Percentiles rank a stretch among this genome's conserved stretches.
Evolutionary conservation across 2,329 filamentous ascomycete genomes (phyloP).

Genomic region (Arthrobotrys sinensis): DNA sequence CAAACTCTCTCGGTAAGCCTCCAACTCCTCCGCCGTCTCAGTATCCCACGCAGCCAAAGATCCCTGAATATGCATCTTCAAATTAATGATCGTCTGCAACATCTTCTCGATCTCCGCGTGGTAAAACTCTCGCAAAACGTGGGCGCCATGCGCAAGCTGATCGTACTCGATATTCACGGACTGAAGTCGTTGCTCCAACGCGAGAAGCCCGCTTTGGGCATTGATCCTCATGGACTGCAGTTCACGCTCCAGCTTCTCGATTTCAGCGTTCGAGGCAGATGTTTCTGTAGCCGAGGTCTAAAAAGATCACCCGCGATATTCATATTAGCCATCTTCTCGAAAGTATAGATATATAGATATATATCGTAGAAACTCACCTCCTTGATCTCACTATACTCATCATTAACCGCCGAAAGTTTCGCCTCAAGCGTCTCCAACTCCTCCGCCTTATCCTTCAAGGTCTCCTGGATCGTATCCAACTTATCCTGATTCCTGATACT

Average conservation of each 20-base stretch:
- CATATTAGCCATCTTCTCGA: conserved; percentile 9
- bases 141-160: conserved; percentile 87
- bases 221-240: conserved; percentile 91
- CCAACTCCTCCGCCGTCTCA: conserved; percentile 93
- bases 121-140: conserved; percentile 91
- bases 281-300: conserved; percentile 84
- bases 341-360: conserved; percentile 55
- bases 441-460: conserved; percentile 92
- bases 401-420: conserved; percentile 86
- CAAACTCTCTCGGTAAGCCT: conserved; percentile 75
- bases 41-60: conserved; percentile 93
- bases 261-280: conserved; percentile 89
- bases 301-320: conserved; percentile 65
- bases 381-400: conserved; percentile 94
- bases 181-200: conserved; percentile 96
- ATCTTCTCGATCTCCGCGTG: conserved; percentile 97
- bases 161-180: conserved; percentile 98
- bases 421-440: conserved; percentile 95
- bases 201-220: conserved; percentile 86
- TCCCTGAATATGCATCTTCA: conserved; percentile 97
- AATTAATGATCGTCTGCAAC: conserved; percentile 96
- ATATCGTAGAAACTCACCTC: conserved; percentile 71
- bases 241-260: conserved; percentile 99
- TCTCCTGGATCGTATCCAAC: conserved; percentile 94
- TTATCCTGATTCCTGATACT: conserved; percentile 96